These are phyloP conservation scores for Fusarium sp. DNA, from an alignment of 2,329 filamentous ascomycete species.

Conservation along the genomic window DNA sequence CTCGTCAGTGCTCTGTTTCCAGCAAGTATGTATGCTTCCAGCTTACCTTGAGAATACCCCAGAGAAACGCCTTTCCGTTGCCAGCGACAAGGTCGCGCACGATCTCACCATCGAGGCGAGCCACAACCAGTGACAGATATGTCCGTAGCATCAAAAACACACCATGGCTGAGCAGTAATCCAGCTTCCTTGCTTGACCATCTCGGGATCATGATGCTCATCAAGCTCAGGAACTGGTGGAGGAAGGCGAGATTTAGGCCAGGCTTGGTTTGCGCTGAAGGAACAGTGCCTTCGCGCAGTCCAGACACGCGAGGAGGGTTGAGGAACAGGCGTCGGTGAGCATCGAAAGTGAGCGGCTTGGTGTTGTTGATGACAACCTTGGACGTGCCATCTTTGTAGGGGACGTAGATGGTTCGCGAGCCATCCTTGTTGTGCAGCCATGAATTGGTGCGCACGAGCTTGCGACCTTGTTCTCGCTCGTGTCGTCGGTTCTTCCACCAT, in stretches of 20 bases:
- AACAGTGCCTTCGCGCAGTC: conserved; percentile 81
- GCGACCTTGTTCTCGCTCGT: conserved; percentile 86
- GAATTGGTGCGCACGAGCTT: conserved; percentile 92
- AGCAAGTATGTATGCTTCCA: background rate
- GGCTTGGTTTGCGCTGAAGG: conserved; percentile 94
- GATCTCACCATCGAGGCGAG: conserved; percentile 94
- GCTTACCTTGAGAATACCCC: conserved; percentile 84
- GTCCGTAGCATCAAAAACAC: conserved; percentile 92
- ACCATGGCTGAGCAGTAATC: conserved; percentile 88
- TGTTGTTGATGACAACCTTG: conserved; percentile 92
- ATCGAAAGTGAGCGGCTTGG: conserved; percentile 95
- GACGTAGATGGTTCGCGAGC: conserved; percentile 94
- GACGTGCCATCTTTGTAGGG: conserved; percentile 90
- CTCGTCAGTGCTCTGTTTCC: conserved; percentile 10
- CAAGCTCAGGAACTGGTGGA: conserved; percentile 96
- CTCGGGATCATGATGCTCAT: conserved; percentile 98
- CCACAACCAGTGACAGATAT: conserved; percentile 94
- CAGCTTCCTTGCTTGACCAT: conserved; percentile 96
- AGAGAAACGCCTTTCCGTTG: conserved; percentile 88
- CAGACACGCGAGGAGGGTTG: conserved; percentile 88
- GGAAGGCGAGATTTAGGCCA: conserved; percentile 92
- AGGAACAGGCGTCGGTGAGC: conserved; percentile 94
- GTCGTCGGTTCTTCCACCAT: conserved; percentile 81
- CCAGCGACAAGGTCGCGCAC: conserved; percentile 97
- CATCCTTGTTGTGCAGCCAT: conserved; percentile 93